A percentile compares a stretch with the other conserved stretches of the same genome.
These are phyloP conservation scores for Neodidymelliopsis sp. DNA, from an alignment of 2,329 filamentous ascomycete species.

Conservation along the genomic window DNA sequence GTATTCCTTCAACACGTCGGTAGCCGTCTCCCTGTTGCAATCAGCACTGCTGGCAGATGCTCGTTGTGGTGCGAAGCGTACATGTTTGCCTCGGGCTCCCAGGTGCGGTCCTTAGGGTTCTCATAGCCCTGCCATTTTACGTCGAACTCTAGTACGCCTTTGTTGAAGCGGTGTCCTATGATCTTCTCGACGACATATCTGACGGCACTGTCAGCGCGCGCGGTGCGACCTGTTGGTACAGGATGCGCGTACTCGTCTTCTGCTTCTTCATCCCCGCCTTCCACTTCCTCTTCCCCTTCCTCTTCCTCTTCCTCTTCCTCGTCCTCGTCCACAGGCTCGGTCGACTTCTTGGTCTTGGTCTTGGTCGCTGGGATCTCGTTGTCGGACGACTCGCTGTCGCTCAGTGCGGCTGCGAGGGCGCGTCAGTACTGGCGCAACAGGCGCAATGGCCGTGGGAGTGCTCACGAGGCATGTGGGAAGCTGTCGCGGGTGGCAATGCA, in stretches of 20 bases:
- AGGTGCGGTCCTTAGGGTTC: slow-evolving; percentile 73
- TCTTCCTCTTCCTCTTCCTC: slow-evolving; percentile 35
- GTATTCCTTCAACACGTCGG: slow-evolving; percentile 70
- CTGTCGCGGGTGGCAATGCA: slow-evolving; percentile 19
- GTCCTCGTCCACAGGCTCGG: slow-evolving; percentile 23
- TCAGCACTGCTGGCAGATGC: slow-evolving; percentile 4
- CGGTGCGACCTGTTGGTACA: not conserved
- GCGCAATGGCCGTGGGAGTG: slow-evolving; percentile 19
- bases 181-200: slow-evolving; percentile 81
- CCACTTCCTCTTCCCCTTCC: slow-evolving; percentile 34
- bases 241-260: slow-evolving; percentile 54
- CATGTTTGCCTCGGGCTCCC: slow-evolving; percentile 81
- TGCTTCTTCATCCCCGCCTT: slow-evolving; percentile 24
- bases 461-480: slow-evolving; percentile 46
- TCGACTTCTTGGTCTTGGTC: slow-evolving; percentile 20
- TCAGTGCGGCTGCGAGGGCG: slow-evolving; percentile 46
- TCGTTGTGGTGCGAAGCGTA: slow-evolving; percentile 44
- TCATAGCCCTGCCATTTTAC: slow-evolving; percentile 86
- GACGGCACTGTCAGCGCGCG: slow-evolving; percentile 35
- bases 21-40: slow-evolving; percentile 43
- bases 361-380: slow-evolving; percentile 38
- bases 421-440: slow-evolving; percentile 24
- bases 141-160: slow-evolving; percentile 61
- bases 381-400: slow-evolving; percentile 50
- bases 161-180: slow-evolving; percentile 65